Percentiles rank a stretch among this genome's conserved stretches.
Conservation (phyloP, 1,139 yeast genomes). For the Magnusiomyces clavatus region DNA sequence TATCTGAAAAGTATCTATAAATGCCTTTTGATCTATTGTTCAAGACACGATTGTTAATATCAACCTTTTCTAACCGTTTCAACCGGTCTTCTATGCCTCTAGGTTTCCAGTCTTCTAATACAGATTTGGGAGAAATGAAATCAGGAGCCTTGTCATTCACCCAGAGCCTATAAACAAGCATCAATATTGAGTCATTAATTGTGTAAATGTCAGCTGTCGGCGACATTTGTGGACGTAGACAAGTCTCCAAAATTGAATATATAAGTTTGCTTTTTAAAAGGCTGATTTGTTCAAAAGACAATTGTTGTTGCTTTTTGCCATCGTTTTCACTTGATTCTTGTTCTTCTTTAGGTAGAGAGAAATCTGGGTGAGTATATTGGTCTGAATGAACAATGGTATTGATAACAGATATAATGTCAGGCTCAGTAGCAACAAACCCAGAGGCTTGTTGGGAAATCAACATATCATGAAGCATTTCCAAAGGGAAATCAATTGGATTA, state of each 20-base stretch:
- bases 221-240: constrained; percentile 25
- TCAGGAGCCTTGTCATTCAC: constrained; percentile 10
- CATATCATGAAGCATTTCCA: constrained; percentile 22
- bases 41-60: too few species aligned
- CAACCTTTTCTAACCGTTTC: too few species aligned
- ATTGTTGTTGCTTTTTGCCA: too few species aligned
- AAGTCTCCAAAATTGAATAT: constrained; percentile 25
- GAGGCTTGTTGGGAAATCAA: constrained; percentile 27
- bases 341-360: constrained; percentile 21
- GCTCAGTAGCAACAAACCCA: constrained; percentile 24
- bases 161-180: constrained; percentile 26
- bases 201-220: neutral
- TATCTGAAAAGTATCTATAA: too few species aligned
- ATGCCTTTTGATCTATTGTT: too few species aligned
- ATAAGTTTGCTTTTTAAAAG: constrained; percentile 21
- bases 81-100: neutral
- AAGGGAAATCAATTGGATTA: constrained; percentile 32
- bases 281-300: too few species aligned
- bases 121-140: neutral
- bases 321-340: too few species aligned
- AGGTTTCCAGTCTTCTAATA: neutral
- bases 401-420: constrained; percentile 28
- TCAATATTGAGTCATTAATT: constrained; percentile 1
- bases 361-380: constrained; percentile 15
- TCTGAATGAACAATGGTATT: constrained; percentile 27